These are phyloP conservation scores for Monosporozyma aerobia DNA, from an alignment of 805 yeast genomes.

Conservation along the genomic window DNA sequence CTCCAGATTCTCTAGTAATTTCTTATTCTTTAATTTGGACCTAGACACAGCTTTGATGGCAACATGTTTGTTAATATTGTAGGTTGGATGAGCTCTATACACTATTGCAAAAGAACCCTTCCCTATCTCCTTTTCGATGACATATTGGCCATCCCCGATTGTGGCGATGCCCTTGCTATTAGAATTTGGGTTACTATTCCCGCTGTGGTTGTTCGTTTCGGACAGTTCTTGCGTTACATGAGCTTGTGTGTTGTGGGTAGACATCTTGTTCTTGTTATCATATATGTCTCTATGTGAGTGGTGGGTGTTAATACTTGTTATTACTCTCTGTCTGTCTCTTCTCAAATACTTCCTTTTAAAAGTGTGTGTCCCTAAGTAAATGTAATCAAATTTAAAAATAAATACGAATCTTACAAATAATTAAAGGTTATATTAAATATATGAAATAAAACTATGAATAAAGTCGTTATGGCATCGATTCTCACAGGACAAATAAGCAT, in stretches of 20 bases:
- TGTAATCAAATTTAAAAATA: not conserved
- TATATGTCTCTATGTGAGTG: not conserved
- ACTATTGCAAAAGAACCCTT: conserved; percentile 95
- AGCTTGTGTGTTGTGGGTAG: not conserved
- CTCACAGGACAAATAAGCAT: not conserved
- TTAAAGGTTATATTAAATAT: not conserved
- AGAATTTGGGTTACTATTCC: not conserved
- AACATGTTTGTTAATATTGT: conserved; percentile 39
- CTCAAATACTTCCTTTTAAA: not conserved
- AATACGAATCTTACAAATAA: not conserved
- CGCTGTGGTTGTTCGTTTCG: not conserved
- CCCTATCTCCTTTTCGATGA: conserved; percentile 59
- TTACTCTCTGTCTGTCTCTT: not conserved
- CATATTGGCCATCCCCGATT: conserved; percentile 16
- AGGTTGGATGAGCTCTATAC: conserved; percentile 61
- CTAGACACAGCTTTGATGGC: conserved; percentile 86
- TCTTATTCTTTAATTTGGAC: conserved; percentile 73
- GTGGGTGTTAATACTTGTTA: not conserved
- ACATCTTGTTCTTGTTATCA: not conserved
- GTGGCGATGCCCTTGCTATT: conserved; percentile 4
- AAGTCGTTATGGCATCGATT: not conserved
- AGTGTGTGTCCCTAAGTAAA: not conserved
- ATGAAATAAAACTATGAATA: not conserved
- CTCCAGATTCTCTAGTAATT: conserved; percentile 82
- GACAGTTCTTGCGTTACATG: not conserved